A percentile compares a stretch with the other conserved stretches of the same genome.
phyloP scores from a whole-genome alignment of 1,139 yeast genomes.

The Diutina catenulata region DNA sequence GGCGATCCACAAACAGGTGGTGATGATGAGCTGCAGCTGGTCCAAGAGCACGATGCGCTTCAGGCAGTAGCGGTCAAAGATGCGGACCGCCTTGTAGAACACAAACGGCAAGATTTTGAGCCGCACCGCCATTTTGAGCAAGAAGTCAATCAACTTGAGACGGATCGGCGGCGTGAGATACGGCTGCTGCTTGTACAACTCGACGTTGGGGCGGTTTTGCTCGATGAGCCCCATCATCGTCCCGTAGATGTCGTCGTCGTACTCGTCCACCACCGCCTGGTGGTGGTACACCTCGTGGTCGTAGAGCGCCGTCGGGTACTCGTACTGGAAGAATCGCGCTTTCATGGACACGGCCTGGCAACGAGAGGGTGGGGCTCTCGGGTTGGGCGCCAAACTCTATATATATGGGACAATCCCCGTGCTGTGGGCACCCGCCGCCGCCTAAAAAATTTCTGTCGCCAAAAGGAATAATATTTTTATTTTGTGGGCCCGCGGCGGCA shows the following conservation, averaged over 20 bases:
- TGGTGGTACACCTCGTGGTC: conserved; percentile 39
- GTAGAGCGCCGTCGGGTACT: conserved; percentile 40
- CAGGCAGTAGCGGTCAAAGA: conserved; percentile 57
- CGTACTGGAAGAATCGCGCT: conserved; percentile 16
- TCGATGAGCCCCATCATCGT: conserved; percentile 21
- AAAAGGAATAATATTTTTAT: no score
- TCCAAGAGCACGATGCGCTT: conserved; percentile 49
- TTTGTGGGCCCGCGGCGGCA: no score
- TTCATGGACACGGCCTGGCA: not conserved
- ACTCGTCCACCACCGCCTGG: conserved; percentile 34
- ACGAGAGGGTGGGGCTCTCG: not conserved
- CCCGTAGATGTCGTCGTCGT: conserved; percentile 37
- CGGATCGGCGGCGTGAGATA: conserved; percentile 15
- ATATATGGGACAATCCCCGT: no score
- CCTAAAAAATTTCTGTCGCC: no score
- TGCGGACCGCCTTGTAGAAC: conserved; percentile 43
- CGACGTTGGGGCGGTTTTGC: conserved; percentile 34
- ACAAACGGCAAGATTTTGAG: conserved; percentile 51
- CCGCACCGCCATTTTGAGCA: conserved; percentile 45
- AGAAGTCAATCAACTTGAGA: conserved; percentile 41
- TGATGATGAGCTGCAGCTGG: conserved; percentile 51
- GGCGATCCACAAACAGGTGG: conserved; percentile 58
- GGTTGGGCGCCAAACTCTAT: no score
- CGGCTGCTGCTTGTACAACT: conserved; percentile 42
- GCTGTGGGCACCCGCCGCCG: no score